Evolutionary conservation across 2,329 filamentous ascomycete genomes (phyloP), one percentile per base, ranked within the genome.

Genomic region (Fonsecaea multimorphosa): DNA sequence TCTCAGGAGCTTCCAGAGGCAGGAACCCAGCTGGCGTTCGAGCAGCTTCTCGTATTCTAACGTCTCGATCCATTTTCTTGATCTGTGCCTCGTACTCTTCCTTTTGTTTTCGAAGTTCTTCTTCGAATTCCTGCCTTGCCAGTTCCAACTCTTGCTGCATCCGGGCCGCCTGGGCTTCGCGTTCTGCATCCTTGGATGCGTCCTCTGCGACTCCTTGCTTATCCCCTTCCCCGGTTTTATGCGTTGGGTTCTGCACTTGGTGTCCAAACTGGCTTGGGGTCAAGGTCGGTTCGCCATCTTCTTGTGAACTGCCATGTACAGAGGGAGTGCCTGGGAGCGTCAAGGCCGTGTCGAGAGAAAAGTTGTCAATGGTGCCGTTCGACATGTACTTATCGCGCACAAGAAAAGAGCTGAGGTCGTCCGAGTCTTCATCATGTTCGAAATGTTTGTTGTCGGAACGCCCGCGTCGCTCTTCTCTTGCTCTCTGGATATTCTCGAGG

Each of bases 361-460:
- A 95, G 75, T 96, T 97, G 78, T 99, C 95, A 60, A 98, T 85
- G 0, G 94, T 97, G 1, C 94, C 94, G 62, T 91, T 95, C 2
- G 93, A 97, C 81, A 97, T 87, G 78, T 98, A 98, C 75, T 98
- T 98, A 73, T 99, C 95, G 58, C 95, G 86, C 32, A 93, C 84
- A 1, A 92, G 90, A 74, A 93, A 97, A 0, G 94, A 97, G 31
- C 89, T 91, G 55, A 91, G 87, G 0, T 94, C 97, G 71, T 99
- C 95, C 61, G 89, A 87, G 76, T 98, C 95, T 63, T 97, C 94
- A 63, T 94, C 91, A 46, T 69, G 62, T 36, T 84, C 83, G 56
- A 84, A 80, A 4, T 88, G 73, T 19, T 82, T 78, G 68, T 81
- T 84, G 63, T 87, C 85, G 0, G 84, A 81, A 60, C 83, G 79